Evolutionary conservation across 1,139 yeast species (phyloP).

Genomic region (Saccharomyces hybrid): DNA sequence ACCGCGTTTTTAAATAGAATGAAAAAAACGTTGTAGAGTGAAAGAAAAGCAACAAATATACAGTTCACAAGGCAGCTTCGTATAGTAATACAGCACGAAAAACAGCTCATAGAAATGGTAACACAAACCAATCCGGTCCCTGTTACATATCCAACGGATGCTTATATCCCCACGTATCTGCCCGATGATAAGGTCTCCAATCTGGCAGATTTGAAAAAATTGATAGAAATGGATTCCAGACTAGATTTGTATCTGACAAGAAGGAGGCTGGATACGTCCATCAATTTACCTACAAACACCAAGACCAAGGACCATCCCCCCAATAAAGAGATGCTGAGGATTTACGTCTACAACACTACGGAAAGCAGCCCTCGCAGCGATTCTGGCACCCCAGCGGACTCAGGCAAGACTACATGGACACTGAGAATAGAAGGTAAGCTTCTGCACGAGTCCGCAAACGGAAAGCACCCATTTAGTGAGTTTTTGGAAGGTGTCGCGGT

Average conservation of each 20-base stretch:
- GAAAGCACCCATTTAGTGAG: constrained; percentile 60
- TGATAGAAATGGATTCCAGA: constrained; percentile 2
- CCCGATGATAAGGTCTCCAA: constrained; percentile 31
- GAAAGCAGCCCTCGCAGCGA: constrained; percentile 92
- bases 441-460: constrained; percentile 37
- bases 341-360: constrained; percentile 74
- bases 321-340: constrained; percentile 40
- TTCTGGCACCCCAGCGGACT: constrained; percentile 24
- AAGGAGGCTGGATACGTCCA: background rate
- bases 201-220: background rate
- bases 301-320: background rate
- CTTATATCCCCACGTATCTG: constrained; percentile 50
- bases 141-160: constrained; percentile 49
- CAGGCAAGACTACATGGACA: constrained; percentile 51
- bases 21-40: background rate
- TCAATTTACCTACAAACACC: background rate
- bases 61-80: background rate
- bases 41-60: background rate
- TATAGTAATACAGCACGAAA: background rate
- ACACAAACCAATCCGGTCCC: constrained; percentile 12
- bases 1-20: background rate
- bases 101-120: background rate
- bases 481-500: constrained; percentile 79
- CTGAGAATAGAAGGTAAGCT: constrained; percentile 82
- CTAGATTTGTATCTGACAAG: background rate